Evolutionary conservation across 129 eudicot species (phyloP), one percentile per base, ranked within the genome.

Genomic region (Oenanthe sinensis): DNA sequence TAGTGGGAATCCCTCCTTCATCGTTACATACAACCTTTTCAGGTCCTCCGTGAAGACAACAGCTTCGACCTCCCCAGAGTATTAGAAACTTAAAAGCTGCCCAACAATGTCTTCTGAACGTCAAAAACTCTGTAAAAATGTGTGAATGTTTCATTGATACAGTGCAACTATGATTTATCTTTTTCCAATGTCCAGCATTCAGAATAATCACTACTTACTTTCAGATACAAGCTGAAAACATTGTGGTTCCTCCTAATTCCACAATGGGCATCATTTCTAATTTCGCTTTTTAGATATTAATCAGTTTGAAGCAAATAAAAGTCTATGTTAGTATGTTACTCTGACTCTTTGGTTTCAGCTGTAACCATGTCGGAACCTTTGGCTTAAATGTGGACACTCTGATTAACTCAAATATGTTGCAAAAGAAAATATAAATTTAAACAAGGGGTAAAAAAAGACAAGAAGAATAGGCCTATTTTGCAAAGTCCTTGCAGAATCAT

Each of bases 1-100:
- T 75, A 90, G 85, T 42, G 98, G 98, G 85, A 95, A 95, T 62
- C 98, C 98, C 88, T 95, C 98, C 50, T 87, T 91, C 98, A 95
- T 95, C 58, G 97, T 95, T 43, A 90, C 93, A 80, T 89, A 91
- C 81, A 95, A 77, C 81, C 90, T 85, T 86, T 95, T 95, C 77
- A 95, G 83, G 82, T 95, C 97, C 85, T 95, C 97, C 0, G 98
- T 91, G 71, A 95, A 88, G 76, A 95, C 98, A 79, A 95, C 89
- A 44, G 98, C 97, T 84, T 89, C 96, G 36, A 94, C 98, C 98
- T 93, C 91, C 47, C 19, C 52, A 82, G 77, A 81, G 43, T 71
- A 75, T 74, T 43, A 69, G 75, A 33, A 40, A 46, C 80, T 80
- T 49, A 77, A 58, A 63, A 67, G 79, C 33, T 22, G 33, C 42